These are phyloP conservation scores for Boletus albobrunnescens DNA, from an alignment of 1,284 basidiomycete genomes.

Conservation along the genomic window DNA sequence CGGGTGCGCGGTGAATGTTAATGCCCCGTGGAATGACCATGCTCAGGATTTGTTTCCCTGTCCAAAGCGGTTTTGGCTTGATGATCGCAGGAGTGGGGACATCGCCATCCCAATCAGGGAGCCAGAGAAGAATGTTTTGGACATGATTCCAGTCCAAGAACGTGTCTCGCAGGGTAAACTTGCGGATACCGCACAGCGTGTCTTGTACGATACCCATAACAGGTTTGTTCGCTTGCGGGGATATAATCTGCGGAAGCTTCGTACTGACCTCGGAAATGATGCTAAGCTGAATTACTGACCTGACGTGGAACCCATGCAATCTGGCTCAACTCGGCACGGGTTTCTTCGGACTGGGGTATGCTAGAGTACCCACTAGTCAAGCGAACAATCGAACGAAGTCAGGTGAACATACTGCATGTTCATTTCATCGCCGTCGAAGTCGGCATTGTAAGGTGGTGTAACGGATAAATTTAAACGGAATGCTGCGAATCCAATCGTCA, in stretches of 20 bases:
- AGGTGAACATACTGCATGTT: constrained; percentile 86
- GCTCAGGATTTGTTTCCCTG: constrained; percentile 94
- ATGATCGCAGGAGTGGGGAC: constrained; percentile 92
- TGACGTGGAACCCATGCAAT: constrained; percentile 99
- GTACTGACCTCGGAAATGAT: background rate
- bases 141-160: constrained; percentile 94
- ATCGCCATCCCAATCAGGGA: constrained; percentile 94
- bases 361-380: constrained; percentile 38
- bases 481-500: constrained; percentile 48
- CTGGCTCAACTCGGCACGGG: constrained; percentile 95
- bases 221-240: constrained; percentile 98
- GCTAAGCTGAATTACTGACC: constrained; percentile 41
- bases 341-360: constrained; percentile 98
- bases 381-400: background rate
- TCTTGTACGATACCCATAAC: constrained; percentile 99
- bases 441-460: constrained; percentile 90
- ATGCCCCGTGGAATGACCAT: constrained; percentile 94
- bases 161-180: constrained; percentile 92
- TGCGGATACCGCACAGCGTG: constrained; percentile 95
- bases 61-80: constrained; percentile 97
- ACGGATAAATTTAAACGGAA: constrained; percentile 97
- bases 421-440: constrained; percentile 99
- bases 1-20: constrained; percentile 83
- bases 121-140: constrained; percentile 97
- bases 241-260: constrained; percentile 73